Evolutionary conservation across 768 basidiomycete species (phyloP), one percentile per base, ranked within the genome.

Genomic region (Phaeotremella skinneri): DNA sequence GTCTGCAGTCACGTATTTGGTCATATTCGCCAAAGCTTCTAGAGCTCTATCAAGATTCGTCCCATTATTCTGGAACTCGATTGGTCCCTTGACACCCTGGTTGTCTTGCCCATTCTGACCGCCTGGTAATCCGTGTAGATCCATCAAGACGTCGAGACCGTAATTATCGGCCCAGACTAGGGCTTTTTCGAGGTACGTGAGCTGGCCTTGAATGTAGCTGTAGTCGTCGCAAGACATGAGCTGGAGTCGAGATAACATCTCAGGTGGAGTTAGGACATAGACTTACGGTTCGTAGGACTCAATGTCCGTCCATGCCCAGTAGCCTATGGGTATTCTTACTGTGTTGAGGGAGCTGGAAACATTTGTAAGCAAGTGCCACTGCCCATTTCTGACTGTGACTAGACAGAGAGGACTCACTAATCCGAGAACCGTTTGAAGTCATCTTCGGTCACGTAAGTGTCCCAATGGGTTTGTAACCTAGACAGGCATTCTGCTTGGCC

Each of bases 131-230:
- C 67, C 67, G 48, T 73, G 72, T 26, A 73, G 34, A 47, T 73
- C 72, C 43, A 73, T 59, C 58, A 73, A 57, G 11, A 73, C 72
- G 45, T 70, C 68, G n/a, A 73, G 49, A 37, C 72, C 72, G 42
- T 70, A 68, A 30, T 61, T 42, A 25, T 52, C 61, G 30, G 66
- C 61, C 72, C 72, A 73, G 32, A 66, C 63, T 20, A 73, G 34
- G 11, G 69, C 69, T 52, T 56, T 39, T 49, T 73, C 68, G 14
- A 73, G 63, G 37, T 70, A 69, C 13, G 66, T 60, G 20, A 64
- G 41, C 56, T 70, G 69, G 2, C 65, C 67, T 55, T 62, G 61
- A 29, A 68, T 62, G 49, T 62, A 68, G 4, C 59, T 61, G 21
- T 42, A 21, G n/a, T 23, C 4, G 21, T 21, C 25, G 11, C 17